Evolutionary conservation across 2,329 filamentous ascomycete species (phyloP).

Genomic region (Emericellopsis cladophorae): DNA sequence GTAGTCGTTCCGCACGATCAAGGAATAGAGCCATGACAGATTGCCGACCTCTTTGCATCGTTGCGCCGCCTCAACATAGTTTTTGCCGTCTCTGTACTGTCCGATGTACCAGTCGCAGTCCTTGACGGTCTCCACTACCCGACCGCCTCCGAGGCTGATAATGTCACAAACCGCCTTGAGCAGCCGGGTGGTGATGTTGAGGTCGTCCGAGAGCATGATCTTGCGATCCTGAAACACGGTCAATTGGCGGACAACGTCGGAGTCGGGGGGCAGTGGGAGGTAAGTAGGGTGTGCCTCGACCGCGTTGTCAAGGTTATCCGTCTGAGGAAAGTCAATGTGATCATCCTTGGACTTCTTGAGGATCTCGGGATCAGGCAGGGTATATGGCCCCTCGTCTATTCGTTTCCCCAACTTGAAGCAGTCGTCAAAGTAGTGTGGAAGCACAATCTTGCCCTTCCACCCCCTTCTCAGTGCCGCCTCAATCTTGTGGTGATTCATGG

Average conservation of each 20-base stretch:
- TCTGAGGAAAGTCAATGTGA: slow-evolving; percentile 40
- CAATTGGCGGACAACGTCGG: slow-evolving; percentile 32
- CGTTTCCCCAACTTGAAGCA: slow-evolving; percentile 86
- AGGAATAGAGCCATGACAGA: slow-evolving; percentile 82
- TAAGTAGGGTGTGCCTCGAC: slow-evolving; percentile 35
- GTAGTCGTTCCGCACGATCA: slow-evolving; percentile 84
- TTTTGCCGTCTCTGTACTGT: slow-evolving; percentile 67
- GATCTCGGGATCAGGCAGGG: slow-evolving; percentile 75
- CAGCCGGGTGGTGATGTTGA: slow-evolving; percentile 48
- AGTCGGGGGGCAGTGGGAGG: slow-evolving; percentile 27
- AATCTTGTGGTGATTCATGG: slow-evolving; percentile 62
- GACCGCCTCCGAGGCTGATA: slow-evolving; percentile 59
- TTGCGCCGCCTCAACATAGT: slow-evolving; percentile 68
- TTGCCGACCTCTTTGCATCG: slow-evolving; percentile 78
- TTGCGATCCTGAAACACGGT: slow-evolving; percentile 66
- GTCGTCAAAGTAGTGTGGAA: slow-evolving; percentile 97
- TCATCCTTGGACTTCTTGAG: slow-evolving; percentile 47
- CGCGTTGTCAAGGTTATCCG: slow-evolving; percentile 54
- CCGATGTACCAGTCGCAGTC: slow-evolving; percentile 77
- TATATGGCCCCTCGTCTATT: slow-evolving; percentile 80
- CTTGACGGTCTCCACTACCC: slow-evolving; percentile 49
- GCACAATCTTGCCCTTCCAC: slow-evolving; percentile 66
- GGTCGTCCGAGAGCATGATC: slow-evolving; percentile 66
- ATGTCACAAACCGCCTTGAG: slow-evolving; percentile 53
- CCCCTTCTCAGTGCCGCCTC: slow-evolving; percentile 48